These are phyloP conservation scores for Tilletia walkeri DNA, from an alignment of 1,284 basidiomycete genomes.

Conservation along the genomic window DNA sequence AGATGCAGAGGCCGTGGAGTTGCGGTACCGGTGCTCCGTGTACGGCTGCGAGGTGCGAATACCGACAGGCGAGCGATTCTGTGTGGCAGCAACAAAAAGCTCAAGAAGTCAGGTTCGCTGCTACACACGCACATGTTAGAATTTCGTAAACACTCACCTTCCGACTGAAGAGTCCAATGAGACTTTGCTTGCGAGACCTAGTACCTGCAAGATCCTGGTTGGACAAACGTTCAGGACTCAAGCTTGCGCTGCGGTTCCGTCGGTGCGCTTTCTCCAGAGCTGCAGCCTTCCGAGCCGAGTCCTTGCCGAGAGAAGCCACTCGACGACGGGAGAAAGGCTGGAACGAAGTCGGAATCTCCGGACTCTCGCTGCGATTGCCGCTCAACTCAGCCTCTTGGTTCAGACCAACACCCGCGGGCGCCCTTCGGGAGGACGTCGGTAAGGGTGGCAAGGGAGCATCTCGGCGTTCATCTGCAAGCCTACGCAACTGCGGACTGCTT, in stretches of 20 bases:
- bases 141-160: slow-evolving; percentile 7
- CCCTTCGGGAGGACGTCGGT: background rate
- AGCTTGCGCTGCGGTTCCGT: slow-evolving; percentile 4
- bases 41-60: too few relatives aligned
- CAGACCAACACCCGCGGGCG: background rate
- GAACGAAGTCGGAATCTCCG: slow-evolving; percentile 12
- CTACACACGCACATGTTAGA: background rate
- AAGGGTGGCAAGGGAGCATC: background rate
- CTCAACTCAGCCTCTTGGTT: slow-evolving; percentile 2
- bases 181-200: background rate
- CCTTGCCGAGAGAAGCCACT: slow-evolving; percentile 6
- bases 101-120: background rate
- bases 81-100: too few relatives aligned
- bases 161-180: background rate
- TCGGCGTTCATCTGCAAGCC: background rate
- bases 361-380: background rate
- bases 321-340: background rate
- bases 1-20: too few relatives aligned
- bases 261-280: background rate
- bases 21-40: too few relatives aligned
- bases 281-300: slow-evolving; percentile 10
- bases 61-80: too few relatives aligned
- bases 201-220: background rate
- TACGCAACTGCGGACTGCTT: slow-evolving; percentile 8
- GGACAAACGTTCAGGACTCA: background rate